These are phyloP conservation scores for Termitomyces sp. DNA, from an alignment of 1,284 basidiomycete genomes.

Conservation along the genomic window DNA sequence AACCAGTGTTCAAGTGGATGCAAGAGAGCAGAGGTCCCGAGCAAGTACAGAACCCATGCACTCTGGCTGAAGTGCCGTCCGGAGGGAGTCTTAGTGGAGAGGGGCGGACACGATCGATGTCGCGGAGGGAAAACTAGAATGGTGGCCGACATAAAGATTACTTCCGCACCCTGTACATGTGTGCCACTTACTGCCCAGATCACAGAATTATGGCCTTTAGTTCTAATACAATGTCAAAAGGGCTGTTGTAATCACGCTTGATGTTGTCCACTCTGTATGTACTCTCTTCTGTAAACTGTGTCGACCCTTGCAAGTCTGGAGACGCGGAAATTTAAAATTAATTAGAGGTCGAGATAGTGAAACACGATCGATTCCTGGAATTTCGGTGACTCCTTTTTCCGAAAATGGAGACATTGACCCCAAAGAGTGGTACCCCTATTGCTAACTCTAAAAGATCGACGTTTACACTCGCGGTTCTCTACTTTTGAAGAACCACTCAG, in stretches of 20 bases:
- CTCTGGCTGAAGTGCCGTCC: constrained; percentile 22
- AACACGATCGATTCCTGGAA: constrained; percentile 29
- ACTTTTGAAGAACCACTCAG: not conserved
- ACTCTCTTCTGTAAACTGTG: not conserved
- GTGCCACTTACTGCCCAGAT: constrained; percentile 14
- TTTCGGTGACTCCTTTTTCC: constrained; percentile 18
- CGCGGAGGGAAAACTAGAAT: constrained; percentile 28
- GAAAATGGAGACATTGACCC: constrained; percentile 22
- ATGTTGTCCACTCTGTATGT: not conserved
- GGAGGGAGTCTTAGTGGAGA: constrained; percentile 19
- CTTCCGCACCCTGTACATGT: constrained; percentile 30
- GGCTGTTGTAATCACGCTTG: not conserved
- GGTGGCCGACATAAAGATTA: constrained; percentile 27
- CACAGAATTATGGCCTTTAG: constrained; percentile 13
- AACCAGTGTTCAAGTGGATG: constrained; percentile 14
- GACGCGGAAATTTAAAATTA: constrained; percentile 13
- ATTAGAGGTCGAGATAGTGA: constrained; percentile 18
- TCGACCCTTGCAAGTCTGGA: not conserved
- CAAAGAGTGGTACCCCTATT: constrained; percentile 21
- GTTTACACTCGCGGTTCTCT: too few species aligned
- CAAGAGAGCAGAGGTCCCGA: constrained; percentile 21
- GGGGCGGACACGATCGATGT: constrained; percentile 27
- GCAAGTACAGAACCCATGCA: constrained; percentile 25
- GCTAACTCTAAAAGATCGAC: constrained; percentile 25
- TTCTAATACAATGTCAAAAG: constrained; percentile 15